Conservation (phyloP, 2,329 filamentous ascomycete species). For the Celoporthe dispersa region DNA sequence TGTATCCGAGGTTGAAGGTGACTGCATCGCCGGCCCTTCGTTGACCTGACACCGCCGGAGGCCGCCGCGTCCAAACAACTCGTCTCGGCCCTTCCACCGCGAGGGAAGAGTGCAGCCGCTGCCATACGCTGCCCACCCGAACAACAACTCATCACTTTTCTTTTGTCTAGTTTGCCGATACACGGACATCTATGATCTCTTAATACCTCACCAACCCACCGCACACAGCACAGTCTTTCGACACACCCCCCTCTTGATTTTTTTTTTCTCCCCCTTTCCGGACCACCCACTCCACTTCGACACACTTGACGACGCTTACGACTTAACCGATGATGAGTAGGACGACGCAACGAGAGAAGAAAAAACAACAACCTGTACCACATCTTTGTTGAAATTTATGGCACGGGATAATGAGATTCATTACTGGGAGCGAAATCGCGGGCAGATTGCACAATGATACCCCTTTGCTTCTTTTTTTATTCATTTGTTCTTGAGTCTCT, state of each 20-base stretch:
- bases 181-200: not conserved
- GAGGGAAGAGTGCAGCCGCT: not conserved
- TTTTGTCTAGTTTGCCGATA: not conserved
- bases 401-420: not conserved
- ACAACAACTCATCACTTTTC: not conserved
- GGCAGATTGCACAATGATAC: slow-evolving; percentile 20
- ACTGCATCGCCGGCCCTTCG: slow-evolving; percentile 10
- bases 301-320: not conserved
- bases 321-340: not conserved
- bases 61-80: not conserved
- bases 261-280: not conserved
- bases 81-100: not conserved
- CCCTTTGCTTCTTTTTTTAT: not conserved
- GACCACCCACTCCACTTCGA: not conserved
- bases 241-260: not conserved
- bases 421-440: not conserved
- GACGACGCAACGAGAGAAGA: not conserved
- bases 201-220: not conserved
- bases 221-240: not conserved
- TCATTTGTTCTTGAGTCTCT: not conserved
- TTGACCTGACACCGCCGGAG: not conserved
- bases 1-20: slow-evolving; percentile 18
- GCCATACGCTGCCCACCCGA: not conserved
- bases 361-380: not conserved
- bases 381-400: not conserved